These are phyloP conservation scores for Chrysanthemum lavandulifolium DNA, from an alignment of 129 eudicot genomes.

Conservation along the genomic window DNA sequence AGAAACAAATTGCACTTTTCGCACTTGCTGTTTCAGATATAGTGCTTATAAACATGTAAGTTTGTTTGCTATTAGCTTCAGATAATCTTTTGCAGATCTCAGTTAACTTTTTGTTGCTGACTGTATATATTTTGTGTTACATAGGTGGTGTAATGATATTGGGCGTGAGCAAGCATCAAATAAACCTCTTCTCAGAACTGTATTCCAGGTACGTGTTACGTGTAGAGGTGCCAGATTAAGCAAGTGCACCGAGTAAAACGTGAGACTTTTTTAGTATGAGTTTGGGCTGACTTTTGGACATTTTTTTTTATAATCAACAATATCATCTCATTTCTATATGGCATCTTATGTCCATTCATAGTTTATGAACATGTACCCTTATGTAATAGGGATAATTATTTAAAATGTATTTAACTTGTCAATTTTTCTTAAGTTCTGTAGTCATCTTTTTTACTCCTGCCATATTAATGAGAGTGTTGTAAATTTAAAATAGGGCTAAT, in stretches of 20 bases:
- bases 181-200: slow-evolving; percentile 60
- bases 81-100: not conserved
- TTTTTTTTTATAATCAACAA: too few species aligned
- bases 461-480: too few species aligned
- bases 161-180: slow-evolving; percentile 74
- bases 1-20: slow-evolving; percentile 70
- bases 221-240: too few species aligned
- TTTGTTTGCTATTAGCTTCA: not conserved
- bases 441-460: too few species aligned
- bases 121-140: slow-evolving; percentile 17
- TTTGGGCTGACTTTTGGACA: too few species aligned
- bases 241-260: too few species aligned
- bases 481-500: too few species aligned
- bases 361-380: slow-evolving; percentile 64
- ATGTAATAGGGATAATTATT: too few species aligned
- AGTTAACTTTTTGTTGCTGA: not conserved
- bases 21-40: slow-evolving; percentile 77
- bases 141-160: slow-evolving; percentile 57
- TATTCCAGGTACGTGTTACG: slow-evolving; percentile 39
- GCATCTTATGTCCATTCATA: slow-evolving; percentile 10
- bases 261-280: not conserved
- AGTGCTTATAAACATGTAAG: slow-evolving; percentile 78
- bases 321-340: too few species aligned
- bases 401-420: too few species aligned
- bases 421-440: too few species aligned